A percentile compares a stretch with the other conserved stretches of the same genome.
phyloP scores from a whole-genome alignment of 1,139 yeast genomes.

The Suhomyces kunorum region DNA sequence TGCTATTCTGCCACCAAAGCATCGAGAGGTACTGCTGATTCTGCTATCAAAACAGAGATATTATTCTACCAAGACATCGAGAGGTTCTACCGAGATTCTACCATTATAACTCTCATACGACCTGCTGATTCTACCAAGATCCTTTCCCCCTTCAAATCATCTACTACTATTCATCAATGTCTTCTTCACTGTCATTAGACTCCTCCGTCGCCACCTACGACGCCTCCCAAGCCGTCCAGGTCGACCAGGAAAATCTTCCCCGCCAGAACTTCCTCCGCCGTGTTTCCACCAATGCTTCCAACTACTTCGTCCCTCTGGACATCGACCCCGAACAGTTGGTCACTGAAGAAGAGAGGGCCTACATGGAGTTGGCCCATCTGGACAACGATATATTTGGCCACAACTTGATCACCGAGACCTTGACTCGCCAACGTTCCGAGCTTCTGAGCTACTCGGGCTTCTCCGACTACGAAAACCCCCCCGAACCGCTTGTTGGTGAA shows the following conservation, averaged over 20 bases:
- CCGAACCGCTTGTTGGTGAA: conserved; percentile 5
- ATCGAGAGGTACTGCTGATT: no score
- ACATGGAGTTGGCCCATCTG: background rate
- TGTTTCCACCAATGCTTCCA: conserved; percentile 18
- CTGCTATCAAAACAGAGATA: no score
- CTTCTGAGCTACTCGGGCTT: no score
- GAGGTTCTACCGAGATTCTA: no score
- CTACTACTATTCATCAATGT: background rate
- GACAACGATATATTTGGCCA: conserved; percentile 17
- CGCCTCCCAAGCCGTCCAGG: conserved; percentile 5
- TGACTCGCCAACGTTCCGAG: background rate
- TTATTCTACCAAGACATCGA: no score
- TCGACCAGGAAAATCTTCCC: conserved; percentile 5
- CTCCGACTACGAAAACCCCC: conserved; percentile 16
- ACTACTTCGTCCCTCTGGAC: conserved; percentile 12
- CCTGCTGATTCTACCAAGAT: no score
- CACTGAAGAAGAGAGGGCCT: background rate
- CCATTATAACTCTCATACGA: no score
- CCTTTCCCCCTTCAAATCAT: no score
- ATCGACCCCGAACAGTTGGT: background rate
- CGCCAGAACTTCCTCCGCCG: conserved; percentile 13
- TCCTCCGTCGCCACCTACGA: conserved; percentile 2
- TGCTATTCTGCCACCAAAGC: no score
- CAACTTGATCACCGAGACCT: conserved; percentile 3
- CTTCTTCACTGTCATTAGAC: background rate